Percentiles rank a stretch among this genome's conserved stretches.
Conservation (phyloP, 805 yeast genomes). For the Metschnikowia shivogae region DNA sequence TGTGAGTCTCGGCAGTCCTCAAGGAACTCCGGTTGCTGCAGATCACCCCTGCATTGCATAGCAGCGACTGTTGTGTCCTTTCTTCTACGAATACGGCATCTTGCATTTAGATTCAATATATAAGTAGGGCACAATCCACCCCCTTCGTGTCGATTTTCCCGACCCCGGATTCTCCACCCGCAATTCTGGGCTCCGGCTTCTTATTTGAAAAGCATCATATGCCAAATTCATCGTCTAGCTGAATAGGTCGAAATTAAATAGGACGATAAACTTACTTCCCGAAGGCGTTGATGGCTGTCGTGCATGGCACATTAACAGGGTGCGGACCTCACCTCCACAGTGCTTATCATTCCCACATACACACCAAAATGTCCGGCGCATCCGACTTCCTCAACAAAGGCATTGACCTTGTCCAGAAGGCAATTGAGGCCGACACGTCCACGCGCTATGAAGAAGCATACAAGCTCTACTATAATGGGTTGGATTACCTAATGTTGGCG, state of each 20-base stretch:
- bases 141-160: no score
- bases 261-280: neutral
- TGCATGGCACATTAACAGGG: constrained; percentile 1
- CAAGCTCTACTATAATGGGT: constrained; percentile 84
- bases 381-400: constrained; percentile 86
- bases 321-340: neutral
- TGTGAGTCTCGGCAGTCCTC: no score
- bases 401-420: constrained; percentile 89
- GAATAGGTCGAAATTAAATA: neutral
- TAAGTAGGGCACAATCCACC: no score
- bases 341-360: neutral
- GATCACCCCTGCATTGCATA: neutral
- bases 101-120: no score
- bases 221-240: neutral
- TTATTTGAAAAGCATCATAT: neutral
- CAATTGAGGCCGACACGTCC: constrained; percentile 90
- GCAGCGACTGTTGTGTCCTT: neutral
- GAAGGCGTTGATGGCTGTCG: neutral
- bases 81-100: no score
- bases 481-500: constrained; percentile 94
- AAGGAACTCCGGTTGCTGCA: no score
- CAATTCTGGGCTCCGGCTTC: no score
- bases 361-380: constrained; percentile 25
- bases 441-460: constrained; percentile 92
- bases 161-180: no score